Conservation (phyloP, 2,329 filamentous ascomycete species). For the Alternaria longipes region DNA sequence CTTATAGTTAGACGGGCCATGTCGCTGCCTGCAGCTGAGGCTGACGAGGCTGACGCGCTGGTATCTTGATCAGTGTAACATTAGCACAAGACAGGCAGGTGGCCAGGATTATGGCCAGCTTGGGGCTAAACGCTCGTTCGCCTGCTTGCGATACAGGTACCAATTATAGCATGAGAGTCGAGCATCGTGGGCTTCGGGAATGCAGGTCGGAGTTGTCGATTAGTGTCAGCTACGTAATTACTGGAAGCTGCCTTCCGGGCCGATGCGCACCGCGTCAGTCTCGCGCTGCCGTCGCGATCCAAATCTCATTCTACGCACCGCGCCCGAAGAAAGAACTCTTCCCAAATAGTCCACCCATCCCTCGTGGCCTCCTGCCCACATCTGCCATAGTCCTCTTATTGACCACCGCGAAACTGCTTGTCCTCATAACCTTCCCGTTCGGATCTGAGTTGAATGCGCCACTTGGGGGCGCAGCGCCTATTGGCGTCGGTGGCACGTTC, state of each 20-base stretch:
- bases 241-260: neutral
- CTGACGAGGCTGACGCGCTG: constrained; percentile 18
- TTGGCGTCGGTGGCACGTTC: constrained; percentile 20
- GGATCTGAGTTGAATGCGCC: constrained; percentile 1
- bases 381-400: constrained; percentile 10
- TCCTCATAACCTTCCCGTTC: constrained; percentile 11
- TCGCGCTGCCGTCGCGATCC: neutral
- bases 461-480: constrained; percentile 10
- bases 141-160: neutral
- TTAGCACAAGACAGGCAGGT: constrained; percentile 14
- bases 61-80: neutral
- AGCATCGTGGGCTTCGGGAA: neutral
- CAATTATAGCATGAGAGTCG: neutral
- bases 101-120: neutral
- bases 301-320: constrained; percentile 1
- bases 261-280: constrained; percentile 1
- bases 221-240: constrained; percentile 2
- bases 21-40: constrained; percentile 10
- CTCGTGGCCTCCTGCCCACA: constrained; percentile 15
- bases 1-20: constrained; percentile 9
- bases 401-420: neutral
- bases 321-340: constrained; percentile 19
- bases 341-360: constrained; percentile 20
- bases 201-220: constrained; percentile 3
- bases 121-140: neutral